These are phyloP conservation scores for Xylariaceae sp. DNA, from an alignment of 2,329 filamentous ascomycete genomes.

Conservation along the genomic window DNA sequence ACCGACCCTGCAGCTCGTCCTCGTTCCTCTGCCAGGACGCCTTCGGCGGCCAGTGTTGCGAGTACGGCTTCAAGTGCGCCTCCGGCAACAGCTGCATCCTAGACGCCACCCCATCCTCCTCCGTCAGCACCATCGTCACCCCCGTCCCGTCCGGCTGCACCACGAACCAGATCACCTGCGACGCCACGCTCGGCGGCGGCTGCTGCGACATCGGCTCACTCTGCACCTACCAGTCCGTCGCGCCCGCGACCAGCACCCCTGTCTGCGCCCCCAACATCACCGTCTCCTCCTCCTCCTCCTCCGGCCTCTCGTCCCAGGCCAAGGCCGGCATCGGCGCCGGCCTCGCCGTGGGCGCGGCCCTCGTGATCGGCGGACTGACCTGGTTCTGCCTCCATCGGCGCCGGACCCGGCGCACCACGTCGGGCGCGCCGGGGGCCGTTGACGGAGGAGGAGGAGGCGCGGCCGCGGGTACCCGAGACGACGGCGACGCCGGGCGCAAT, in stretches of 20 bases:
- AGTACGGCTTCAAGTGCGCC: conserved; percentile 39
- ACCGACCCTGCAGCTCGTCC: conserved; percentile 22
- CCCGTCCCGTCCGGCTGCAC: conserved; percentile 40
- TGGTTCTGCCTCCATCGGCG: conserved; percentile 45
- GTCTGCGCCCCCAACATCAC: conserved; percentile 28
- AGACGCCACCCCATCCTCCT: conserved; percentile 10
- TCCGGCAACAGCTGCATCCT: conserved; percentile 31
- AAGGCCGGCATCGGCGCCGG: conserved; percentile 56
- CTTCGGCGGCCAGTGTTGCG: conserved; percentile 48
- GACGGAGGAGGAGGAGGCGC: no score
- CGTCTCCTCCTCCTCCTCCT: conserved; percentile 11
- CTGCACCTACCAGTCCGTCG: conserved; percentile 26
- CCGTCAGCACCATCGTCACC: conserved; percentile 26
- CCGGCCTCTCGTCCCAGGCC: conserved; percentile 28
- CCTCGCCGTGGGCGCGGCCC: conserved; percentile 38
- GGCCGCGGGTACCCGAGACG: background rate
- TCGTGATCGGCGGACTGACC: conserved; percentile 37
- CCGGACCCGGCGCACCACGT: background rate
- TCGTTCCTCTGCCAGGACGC: conserved; percentile 39
- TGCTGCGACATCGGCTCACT: conserved; percentile 44
- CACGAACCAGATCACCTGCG: conserved; percentile 39
- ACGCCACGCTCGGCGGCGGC: conserved; percentile 33
- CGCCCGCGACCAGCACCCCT: conserved; percentile 34
- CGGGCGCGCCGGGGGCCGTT: background rate
- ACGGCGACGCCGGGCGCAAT: background rate